Percentiles rank a stretch among this genome's conserved stretches.
Conservation (phyloP, 805 yeast genomes). For the Monosporozyma aerobia region DNA sequence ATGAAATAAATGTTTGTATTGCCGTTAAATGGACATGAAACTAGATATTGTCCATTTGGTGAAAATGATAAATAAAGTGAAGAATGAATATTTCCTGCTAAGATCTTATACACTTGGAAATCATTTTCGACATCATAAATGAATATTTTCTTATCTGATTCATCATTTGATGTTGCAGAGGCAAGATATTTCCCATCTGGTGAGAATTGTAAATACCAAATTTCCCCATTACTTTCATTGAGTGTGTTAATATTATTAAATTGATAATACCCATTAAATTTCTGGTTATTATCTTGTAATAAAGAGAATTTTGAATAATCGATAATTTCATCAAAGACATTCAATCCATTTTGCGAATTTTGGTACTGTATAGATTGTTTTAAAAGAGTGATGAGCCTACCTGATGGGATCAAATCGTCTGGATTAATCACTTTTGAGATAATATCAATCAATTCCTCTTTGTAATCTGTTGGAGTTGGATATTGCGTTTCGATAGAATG, state of each 20-base stretch:
- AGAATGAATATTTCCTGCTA: constrained; percentile 42
- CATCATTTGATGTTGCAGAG: constrained; percentile 54
- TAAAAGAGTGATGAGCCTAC: constrained; percentile 41
- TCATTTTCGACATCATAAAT: constrained; percentile 55
- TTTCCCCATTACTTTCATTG: constrained; percentile 56
- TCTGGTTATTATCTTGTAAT: constrained; percentile 12
- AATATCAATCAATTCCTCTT: constrained; percentile 34
- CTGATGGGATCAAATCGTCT: constrained; percentile 43
- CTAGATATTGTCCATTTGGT: constrained; percentile 53
- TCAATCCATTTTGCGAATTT: constrained; percentile 29
- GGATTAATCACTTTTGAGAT: constrained; percentile 43
- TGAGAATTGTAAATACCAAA: constrained; percentile 75
- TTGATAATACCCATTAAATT: constrained; percentile 5
- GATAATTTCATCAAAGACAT: constrained; percentile 21
- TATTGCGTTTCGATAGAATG: not conserved
- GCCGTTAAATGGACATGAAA: constrained; percentile 67
- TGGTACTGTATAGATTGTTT: constrained; percentile 45
- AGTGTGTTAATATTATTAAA: constrained; percentile 16
- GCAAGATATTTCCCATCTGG: constrained; percentile 69
- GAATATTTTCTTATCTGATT: constrained; percentile 41
- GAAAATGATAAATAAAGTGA: constrained; percentile 70
- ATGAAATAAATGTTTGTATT: constrained; percentile 63
- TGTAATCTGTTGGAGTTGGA: constrained; percentile 5
- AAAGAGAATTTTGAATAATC: constrained; percentile 6
- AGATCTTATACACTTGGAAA: constrained; percentile 31